phyloP scores from a whole-genome alignment of 495 filamentous ascomycete genomes.

The Clohesyomyces aquaticus region DNA sequence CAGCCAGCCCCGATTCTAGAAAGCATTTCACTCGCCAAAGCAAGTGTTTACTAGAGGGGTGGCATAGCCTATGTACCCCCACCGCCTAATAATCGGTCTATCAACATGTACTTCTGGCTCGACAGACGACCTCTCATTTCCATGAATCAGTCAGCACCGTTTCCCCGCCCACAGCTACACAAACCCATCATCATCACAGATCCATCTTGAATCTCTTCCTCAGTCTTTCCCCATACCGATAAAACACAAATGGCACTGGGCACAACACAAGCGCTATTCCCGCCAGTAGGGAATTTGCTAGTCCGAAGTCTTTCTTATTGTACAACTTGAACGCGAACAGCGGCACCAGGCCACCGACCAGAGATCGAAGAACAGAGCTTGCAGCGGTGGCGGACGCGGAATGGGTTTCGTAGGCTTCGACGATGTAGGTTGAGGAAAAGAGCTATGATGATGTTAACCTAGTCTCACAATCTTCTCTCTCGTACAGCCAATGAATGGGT shows the following conservation, averaged over 20 bases:
- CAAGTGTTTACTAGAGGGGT: too few relatives aligned
- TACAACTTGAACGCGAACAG: not conserved
- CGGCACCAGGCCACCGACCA: not conserved
- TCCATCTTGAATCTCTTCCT: not conserved
- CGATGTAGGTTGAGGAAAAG: slow-evolving; percentile 1
- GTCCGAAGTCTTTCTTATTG: not conserved
- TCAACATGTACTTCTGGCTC: too few relatives aligned
- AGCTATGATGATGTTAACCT: not conserved
- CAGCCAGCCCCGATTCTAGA: too few relatives aligned
- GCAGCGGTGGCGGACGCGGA: slow-evolving; percentile 10
- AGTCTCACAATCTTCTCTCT: not conserved
- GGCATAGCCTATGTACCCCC: too few relatives aligned
- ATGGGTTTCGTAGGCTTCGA: not conserved
- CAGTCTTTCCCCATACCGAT: not conserved
- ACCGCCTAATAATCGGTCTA: too few relatives aligned
- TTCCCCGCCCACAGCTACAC: too few relatives aligned
- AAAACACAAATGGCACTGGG: slow-evolving; percentile 4
- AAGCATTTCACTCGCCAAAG: too few relatives aligned
- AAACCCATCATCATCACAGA: too few relatives aligned
- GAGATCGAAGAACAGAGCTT: not conserved
- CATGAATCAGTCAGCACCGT: too few relatives aligned
- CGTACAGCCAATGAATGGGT: too few relatives aligned
- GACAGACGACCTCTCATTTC: too few relatives aligned
- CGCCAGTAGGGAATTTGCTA: not conserved
- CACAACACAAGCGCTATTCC: not conserved